Conservation (phyloP, 2,329 filamentous ascomycete genomes). For the Arthrobotrys pseudoclavata region DNA sequence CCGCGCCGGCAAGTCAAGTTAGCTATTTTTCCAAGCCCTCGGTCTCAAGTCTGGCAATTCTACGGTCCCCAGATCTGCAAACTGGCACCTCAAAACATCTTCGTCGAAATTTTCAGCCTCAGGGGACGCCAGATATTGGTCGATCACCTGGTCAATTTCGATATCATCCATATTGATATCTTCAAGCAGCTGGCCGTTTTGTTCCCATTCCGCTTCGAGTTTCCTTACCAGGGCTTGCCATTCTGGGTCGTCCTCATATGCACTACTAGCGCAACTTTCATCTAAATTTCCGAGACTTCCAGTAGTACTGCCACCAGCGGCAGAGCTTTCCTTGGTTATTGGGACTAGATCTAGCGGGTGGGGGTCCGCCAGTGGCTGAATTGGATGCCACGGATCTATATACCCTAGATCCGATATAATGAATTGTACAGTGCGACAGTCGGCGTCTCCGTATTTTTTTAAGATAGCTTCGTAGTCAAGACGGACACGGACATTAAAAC, state of each 20-base stretch:
- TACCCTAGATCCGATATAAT: constrained; percentile 28
- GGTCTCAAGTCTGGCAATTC: constrained; percentile 21
- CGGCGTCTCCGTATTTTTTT: constrained; percentile 25
- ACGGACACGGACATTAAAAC: constrained; percentile 2
- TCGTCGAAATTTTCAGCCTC: constrained; percentile 29
- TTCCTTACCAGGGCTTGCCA: constrained; percentile 24
- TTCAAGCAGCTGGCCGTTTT: background rate
- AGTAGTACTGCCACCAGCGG: background rate
- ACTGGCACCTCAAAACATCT: constrained; percentile 15
- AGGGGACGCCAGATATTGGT: constrained; percentile 13
- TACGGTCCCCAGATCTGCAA: constrained; percentile 17
- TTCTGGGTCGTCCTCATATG: constrained; percentile 31
- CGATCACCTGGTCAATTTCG: constrained; percentile 20
- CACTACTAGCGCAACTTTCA: constrained; percentile 28
- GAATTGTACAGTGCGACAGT: constrained; percentile 31
- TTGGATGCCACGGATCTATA: constrained; percentile 9
- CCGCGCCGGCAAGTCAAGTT: constrained; percentile 12
- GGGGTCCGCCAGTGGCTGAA: constrained; percentile 7
- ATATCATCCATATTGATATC: constrained; percentile 20
- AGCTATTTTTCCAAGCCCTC: background rate
- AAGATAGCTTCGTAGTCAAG: background rate
- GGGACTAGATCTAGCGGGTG: background rate
- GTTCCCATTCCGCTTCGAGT: constrained; percentile 20
- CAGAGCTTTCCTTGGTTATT: constrained; percentile 16
- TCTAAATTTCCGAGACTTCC: background rate